Conservation (phyloP, 2,329 filamentous ascomycete species). For the Aspergillus eucalypticola region DNA sequence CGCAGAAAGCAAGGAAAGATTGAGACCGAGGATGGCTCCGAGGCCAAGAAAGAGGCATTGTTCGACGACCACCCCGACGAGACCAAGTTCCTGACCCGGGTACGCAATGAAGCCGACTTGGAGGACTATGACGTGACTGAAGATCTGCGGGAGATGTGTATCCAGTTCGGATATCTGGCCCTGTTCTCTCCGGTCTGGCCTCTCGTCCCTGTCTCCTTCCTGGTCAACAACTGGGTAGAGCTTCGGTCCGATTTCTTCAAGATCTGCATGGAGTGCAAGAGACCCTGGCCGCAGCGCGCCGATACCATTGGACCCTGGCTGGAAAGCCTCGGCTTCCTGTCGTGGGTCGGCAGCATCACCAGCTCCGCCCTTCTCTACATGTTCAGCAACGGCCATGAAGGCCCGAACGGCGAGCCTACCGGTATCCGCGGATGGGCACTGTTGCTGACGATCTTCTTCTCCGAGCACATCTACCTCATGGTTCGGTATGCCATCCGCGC, state of each 20-base stretch:
- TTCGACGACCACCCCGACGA: conserved; percentile 75
- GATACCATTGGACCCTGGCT: conserved; percentile 98
- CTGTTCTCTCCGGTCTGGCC: conserved; percentile 96
- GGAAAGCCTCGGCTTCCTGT: conserved; percentile 79
- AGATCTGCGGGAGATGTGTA: conserved; percentile 92
- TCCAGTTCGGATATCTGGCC: conserved; percentile 86
- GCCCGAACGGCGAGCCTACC: conserved; percentile 44
- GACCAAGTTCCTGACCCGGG: conserved; percentile 74
- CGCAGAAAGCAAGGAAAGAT: conserved; percentile 30
- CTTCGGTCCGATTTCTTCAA: conserved; percentile 93
- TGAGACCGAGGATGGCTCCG: conserved; percentile 21
- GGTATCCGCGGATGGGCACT: conserved; percentile 78
- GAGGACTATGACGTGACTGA: conserved; percentile 86
- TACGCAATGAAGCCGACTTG: conserved; percentile 81
- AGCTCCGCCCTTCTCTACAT: conserved; percentile 86
- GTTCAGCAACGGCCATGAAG: conserved; percentile 68
- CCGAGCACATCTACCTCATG: conserved; percentile 86
- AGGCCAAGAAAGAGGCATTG: conserved; percentile 37
- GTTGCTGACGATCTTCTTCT: conserved; percentile 76
- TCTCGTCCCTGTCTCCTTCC: conserved; percentile 80
- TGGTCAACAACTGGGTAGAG: conserved; percentile 96
- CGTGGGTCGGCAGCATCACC: conserved; percentile 90
- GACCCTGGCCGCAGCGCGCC: conserved; percentile 83
- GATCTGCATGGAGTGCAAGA: conserved; percentile 85
- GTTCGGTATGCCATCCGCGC: conserved; percentile 71